Evolutionary conservation across 1,284 basidiomycete species (phyloP).

Genomic region (Grifola frondosa): DNA sequence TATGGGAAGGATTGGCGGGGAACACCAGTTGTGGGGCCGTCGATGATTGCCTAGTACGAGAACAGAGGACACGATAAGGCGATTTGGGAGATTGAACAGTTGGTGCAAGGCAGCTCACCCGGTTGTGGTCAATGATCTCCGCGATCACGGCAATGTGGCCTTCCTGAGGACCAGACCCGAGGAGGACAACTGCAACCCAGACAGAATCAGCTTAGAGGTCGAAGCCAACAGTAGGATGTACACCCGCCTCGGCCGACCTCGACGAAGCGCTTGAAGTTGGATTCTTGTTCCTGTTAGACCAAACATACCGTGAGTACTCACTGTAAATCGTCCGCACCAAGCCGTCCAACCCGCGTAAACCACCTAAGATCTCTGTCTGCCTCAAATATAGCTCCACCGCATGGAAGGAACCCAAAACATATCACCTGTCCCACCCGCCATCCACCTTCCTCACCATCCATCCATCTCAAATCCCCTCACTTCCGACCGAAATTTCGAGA

Average conservation of each 20-base stretch:
- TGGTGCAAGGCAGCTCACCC: too few relatives aligned
- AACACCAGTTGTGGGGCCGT: slow-evolving; percentile 89
- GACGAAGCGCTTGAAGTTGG: slow-evolving; percentile 96
- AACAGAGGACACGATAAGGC: too few relatives aligned
- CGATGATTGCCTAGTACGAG: slow-evolving; percentile 83
- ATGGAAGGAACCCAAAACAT: slow-evolving; percentile 1
- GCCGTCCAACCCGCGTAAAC: not conserved
- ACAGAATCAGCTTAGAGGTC: not conserved
- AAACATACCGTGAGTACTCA: slow-evolving; percentile 12
- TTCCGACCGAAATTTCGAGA: slow-evolving; percentile 3
- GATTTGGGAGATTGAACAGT: too few relatives aligned
- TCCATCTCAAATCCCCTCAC: slow-evolving; percentile 23
- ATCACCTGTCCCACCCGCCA: slow-evolving; percentile 23
- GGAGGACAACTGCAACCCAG: slow-evolving; percentile 76
- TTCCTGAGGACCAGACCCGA: slow-evolving; percentile 83
- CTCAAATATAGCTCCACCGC: slow-evolving; percentile 10
- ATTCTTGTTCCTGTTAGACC: slow-evolving; percentile 47
- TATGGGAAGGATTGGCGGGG: slow-evolving; percentile 91
- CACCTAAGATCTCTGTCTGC: not conserved
- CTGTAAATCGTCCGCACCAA: not conserved
- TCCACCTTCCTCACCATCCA: slow-evolving; percentile 31
- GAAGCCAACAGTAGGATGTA: not conserved
- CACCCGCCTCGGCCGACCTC: slow-evolving; percentile 89
- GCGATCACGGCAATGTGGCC: slow-evolving; percentile 95
- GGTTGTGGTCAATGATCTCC: slow-evolving; percentile 99